Base-by-base conservation (phyloP, 2,329 filamentous ascomycete genomes). In the Daldinia eschscholtzii region DNA sequence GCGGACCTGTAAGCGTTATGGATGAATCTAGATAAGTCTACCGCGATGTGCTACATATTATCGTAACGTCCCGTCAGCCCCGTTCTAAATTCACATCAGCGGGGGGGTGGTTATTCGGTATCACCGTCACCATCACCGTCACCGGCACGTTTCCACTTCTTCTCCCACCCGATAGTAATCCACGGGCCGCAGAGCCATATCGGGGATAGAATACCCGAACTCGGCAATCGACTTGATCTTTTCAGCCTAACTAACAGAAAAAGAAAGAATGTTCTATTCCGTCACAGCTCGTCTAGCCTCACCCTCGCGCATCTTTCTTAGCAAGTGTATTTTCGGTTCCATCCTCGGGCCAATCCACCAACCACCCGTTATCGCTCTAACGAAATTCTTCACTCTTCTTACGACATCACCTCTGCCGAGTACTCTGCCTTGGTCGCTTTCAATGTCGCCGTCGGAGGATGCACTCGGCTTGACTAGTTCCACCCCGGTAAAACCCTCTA, bases 331-430 rank as follows among this genome's bases (percentile, higher is more conserved):
- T 58, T 82, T 80, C 5, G 87, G 87, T 69, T 82, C 82, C 87
- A 91, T 89, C 70, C 83, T 82, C 26, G 88, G 89, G 0, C 89
- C 89, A 71, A 88, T 71, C 89, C 89, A 92, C 86, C 88, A 90
- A 0, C 89, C 89, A 1, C 88, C 84, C 0, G 87, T 89, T 4
- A 80, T 66, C 28, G 67, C 69, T 66, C 85, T 83, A 6, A 87
- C 82, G 1, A 68, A 55, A 4, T 82, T 78, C 64, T 83, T 83
- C 37, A 84, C 59, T 28, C 71, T 72, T 33, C 76, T 79, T 15
- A 87, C 75, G 0, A 77, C 55, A 37, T 77, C 79, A 0, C 83
- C 87, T 37, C 80, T 80, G 1, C 87, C 87, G 0, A 88, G 79
- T 2, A 85, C 74, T 15, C 68, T 76, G 57, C 73, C 75, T 28